A percentile compares a stretch with the other conserved stretches of the same genome.
Evolutionary conservation across 495 filamentous ascomycete genomes (phyloP).

Genomic region (Thozetella sp.): DNA sequence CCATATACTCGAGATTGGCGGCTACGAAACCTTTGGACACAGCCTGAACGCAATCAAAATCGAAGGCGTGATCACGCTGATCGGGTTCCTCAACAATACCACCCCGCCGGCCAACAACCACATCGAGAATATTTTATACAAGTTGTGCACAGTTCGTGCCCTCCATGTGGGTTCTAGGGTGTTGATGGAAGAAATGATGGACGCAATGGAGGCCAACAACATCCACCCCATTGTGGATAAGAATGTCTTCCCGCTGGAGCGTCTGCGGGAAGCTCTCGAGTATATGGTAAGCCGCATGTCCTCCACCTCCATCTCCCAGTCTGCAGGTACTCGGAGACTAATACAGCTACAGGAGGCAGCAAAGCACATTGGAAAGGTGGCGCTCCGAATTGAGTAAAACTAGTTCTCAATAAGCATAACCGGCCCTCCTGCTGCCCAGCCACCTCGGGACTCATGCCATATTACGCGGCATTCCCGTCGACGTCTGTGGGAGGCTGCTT

Average conservation of each 20-base stretch:
- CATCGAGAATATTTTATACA: conserved; percentile 45
- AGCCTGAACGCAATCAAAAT: conserved; percentile 57
- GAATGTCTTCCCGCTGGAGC: conserved; percentile 57
- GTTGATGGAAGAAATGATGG: conserved; percentile 60
- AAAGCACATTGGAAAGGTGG: no score
- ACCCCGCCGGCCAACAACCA: conserved; percentile 17
- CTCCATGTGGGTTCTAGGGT: conserved; percentile 58
- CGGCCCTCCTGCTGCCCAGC: no score
- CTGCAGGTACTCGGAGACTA: no score
- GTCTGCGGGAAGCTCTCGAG: conserved; percentile 42
- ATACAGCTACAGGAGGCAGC: no score
- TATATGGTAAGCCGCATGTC: conserved; percentile 1
- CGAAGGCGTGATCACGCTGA: conserved; percentile 60
- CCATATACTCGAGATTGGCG: conserved; percentile 65
- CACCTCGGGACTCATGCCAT: no score
- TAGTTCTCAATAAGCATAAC: no score
- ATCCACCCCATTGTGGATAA: conserved; percentile 65
- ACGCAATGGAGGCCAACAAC: conserved; percentile 59
- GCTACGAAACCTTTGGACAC: conserved; percentile 54
- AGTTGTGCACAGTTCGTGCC: conserved; percentile 57
- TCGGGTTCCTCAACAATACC: conserved; percentile 31
- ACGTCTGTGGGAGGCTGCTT: no score
- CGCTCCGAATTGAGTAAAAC: no score
- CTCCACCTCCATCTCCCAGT: no score
- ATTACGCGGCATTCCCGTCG: no score